Percentiles rank a stretch among this genome's conserved stretches.
phyloP scores from a whole-genome alignment of 1,284 basidiomycete genomes.

The Leccinum pallidistipes region DNA sequence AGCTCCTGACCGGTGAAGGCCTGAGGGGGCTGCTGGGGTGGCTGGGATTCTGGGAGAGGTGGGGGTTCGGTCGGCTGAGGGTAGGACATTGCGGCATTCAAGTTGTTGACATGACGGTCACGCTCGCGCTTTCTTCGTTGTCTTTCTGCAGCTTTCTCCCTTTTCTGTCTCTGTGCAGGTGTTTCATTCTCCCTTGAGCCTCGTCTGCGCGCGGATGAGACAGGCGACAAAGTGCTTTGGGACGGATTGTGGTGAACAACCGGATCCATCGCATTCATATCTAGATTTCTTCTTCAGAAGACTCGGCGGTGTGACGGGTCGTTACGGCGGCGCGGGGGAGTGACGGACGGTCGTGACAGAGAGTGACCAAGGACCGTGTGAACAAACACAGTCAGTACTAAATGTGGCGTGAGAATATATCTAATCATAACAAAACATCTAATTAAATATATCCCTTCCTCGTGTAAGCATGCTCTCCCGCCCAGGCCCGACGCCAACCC shows the following conservation, averaged over 20 bases:
- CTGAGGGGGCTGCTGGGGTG: constrained; percentile 28
- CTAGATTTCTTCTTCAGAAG: constrained; percentile 19
- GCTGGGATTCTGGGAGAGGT: constrained; percentile 31
- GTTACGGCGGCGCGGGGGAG: constrained; percentile 34
- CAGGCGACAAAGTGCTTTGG: constrained; percentile 33
- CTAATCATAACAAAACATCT: constrained; percentile 3
- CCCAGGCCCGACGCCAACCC: constrained; percentile 90
- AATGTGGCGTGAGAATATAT: constrained; percentile 30
- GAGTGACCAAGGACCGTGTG: constrained; percentile 37
- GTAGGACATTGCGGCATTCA: constrained; percentile 43
- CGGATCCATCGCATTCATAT: constrained; percentile 37
- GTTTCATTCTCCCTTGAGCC: constrained; percentile 65
- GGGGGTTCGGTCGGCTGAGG: constrained; percentile 29
- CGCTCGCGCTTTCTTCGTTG: constrained; percentile 77
- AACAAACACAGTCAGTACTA: constrained; percentile 13
- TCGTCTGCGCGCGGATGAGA: constrained; percentile 49
- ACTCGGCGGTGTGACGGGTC: constrained; percentile 32
- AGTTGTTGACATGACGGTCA: constrained; percentile 51
- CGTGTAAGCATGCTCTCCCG: constrained; percentile 72
- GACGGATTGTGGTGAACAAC: constrained; percentile 33
- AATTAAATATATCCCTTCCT: constrained; percentile 22
- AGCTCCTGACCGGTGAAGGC: constrained; percentile 42
- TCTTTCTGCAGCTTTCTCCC: constrained; percentile 79
- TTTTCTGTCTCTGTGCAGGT: constrained; percentile 64
- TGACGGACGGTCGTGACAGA: constrained; percentile 44